Percentiles rank a stretch among this genome's conserved stretches.
Evolutionary conservation across 2,329 filamentous ascomycete species (phyloP).

Genomic region (Aspergillus neoniger): DNA sequence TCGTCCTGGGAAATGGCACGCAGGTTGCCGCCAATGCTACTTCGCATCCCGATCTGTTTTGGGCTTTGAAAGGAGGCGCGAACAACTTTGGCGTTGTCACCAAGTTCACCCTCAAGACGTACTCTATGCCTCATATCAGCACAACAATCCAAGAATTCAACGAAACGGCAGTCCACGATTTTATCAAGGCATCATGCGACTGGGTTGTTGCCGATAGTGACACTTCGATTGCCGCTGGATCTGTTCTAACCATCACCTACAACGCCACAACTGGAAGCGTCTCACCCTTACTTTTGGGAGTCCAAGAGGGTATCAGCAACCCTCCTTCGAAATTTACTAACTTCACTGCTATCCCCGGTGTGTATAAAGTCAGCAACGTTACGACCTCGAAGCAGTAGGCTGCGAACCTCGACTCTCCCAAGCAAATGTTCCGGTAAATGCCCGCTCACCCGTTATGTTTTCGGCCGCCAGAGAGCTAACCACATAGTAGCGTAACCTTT

Average conservation of each 20-base stretch:
- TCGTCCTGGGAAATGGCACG: conserved; percentile 2
- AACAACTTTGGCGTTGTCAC: conserved; percentile 6
- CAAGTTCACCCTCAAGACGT: conserved; percentile 22
- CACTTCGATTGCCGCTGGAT: conserved; percentile 32
- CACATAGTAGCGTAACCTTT: conserved; percentile 35
- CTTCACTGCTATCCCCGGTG: conserved; percentile 34
- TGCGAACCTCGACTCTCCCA: conserved; percentile 29
- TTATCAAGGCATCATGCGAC: conserved; percentile 32
- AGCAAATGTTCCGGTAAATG: conserved; percentile 40
- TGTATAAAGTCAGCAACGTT: conserved; percentile 29
- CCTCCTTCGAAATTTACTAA: conserved; percentile 37
- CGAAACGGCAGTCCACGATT: conserved; percentile 26
- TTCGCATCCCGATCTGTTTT: not conserved
- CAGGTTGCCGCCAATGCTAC: not conserved
- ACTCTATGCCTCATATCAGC: conserved; percentile 27
- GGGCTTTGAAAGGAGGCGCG: not conserved
- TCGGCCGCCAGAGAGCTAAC: not conserved
- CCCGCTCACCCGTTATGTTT: not conserved
- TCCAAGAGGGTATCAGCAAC: conserved; percentile 36
- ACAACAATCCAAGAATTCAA: conserved; percentile 38
- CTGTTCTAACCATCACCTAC: conserved; percentile 33
- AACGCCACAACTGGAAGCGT: conserved; percentile 28
- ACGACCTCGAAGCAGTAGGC: conserved; percentile 32
- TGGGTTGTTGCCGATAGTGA: conserved; percentile 25
- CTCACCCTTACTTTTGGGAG: conserved; percentile 32